Evolutionary conservation across 179 eudicot species (phyloP).

Genomic region (Nepenthes alata): DNA sequence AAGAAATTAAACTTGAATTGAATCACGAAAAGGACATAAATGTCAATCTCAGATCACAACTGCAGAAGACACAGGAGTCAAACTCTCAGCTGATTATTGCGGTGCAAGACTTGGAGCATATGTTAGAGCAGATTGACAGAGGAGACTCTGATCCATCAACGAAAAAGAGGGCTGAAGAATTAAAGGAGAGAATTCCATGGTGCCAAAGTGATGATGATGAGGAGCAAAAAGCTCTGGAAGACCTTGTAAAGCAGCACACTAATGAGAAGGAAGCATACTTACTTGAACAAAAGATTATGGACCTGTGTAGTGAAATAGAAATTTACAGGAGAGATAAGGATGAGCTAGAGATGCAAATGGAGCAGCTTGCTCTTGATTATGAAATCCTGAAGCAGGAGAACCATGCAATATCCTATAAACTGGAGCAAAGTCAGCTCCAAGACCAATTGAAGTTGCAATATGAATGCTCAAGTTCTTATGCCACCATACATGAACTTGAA

Average conservation of each 20-base stretch:
- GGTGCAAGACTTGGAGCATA: slow-evolving; percentile 75
- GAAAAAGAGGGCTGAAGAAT: slow-evolving; percentile 23
- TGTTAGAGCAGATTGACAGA: slow-evolving; percentile 47
- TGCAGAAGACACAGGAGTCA: slow-evolving; percentile 87
- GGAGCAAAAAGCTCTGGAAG: slow-evolving; percentile 73
- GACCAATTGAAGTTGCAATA: slow-evolving; percentile 83
- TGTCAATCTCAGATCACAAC: slow-evolving; percentile 69
- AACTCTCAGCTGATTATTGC: slow-evolving; percentile 76
- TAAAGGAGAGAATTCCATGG: slow-evolving; percentile 21
- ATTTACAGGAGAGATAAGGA: slow-evolving; percentile 73
- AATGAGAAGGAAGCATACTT: slow-evolving; percentile 50
- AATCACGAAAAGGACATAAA: slow-evolving; percentile 61
- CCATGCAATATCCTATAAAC: slow-evolving; percentile 52
- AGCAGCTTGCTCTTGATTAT: slow-evolving; percentile 90
- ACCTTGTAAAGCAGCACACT: slow-evolving; percentile 62
- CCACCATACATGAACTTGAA: slow-evolving; percentile 43
- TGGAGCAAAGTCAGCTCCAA: slow-evolving; percentile 69
- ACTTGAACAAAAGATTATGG: slow-evolving; percentile 70
- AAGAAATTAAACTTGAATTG: slow-evolving; percentile 71
- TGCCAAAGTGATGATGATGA: slow-evolving; percentile 52
- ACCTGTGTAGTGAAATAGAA: slow-evolving; percentile 62
- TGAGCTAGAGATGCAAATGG: slow-evolving; percentile 86
- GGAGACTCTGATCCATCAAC: slow-evolving; percentile 21
- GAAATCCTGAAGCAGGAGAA: slow-evolving; percentile 92
- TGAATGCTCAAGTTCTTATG: slow-evolving; percentile 59